phyloP scores from a whole-genome alignment of 108 stramenopile genomes.

The Aurantiochytrium sp. region DNA sequence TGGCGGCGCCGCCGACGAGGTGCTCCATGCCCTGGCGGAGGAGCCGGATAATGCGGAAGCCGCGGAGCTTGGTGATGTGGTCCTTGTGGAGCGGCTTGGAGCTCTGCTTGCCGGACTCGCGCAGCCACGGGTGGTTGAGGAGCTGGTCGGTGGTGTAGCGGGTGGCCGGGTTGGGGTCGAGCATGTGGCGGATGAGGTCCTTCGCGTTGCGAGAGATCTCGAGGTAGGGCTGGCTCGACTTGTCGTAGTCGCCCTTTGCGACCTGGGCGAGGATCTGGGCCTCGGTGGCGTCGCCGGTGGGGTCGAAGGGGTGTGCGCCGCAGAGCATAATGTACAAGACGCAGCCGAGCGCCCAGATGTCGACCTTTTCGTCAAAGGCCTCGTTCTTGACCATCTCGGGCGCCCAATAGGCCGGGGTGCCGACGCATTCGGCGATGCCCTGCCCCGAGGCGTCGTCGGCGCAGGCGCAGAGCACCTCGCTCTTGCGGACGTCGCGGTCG shows the following conservation, averaged over 20 bases:
- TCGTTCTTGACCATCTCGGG: conserved; percentile 55
- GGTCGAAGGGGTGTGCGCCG: conserved; percentile 26
- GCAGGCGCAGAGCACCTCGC: conserved; percentile 54
- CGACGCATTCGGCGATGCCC: conserved; percentile 38
- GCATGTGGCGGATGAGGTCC: conserved; percentile 77
- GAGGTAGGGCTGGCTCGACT: conserved; percentile 37
- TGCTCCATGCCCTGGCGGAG: conserved; percentile 29
- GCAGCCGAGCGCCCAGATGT: conserved; percentile 53
- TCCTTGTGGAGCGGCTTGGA: not conserved
- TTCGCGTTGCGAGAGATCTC: conserved; percentile 75
- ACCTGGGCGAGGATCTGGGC: conserved; percentile 6
- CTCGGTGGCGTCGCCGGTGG: not conserved
- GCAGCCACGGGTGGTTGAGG: conserved; percentile 89
- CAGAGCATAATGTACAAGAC: conserved; percentile 45
- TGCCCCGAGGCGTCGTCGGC: not conserved
- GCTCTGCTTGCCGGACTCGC: not conserved
- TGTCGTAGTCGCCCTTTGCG: conserved; percentile 14
- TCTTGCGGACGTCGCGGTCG: conserved; percentile 50
- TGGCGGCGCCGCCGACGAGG: not conserved
- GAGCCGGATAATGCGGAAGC: conserved; percentile 4
- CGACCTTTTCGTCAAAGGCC: conserved; percentile 57
- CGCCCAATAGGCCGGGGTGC: conserved; percentile 67
- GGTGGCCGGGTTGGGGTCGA: conserved; percentile 74
- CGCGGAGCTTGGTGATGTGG: not conserved
- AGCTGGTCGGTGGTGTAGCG: conserved; percentile 90